A percentile compares a stretch with the other conserved stretches of the same genome.
Evolutionary conservation across 1,284 basidiomycete genomes (phyloP).

Genomic region (Apiotrichum siamense): DNA sequence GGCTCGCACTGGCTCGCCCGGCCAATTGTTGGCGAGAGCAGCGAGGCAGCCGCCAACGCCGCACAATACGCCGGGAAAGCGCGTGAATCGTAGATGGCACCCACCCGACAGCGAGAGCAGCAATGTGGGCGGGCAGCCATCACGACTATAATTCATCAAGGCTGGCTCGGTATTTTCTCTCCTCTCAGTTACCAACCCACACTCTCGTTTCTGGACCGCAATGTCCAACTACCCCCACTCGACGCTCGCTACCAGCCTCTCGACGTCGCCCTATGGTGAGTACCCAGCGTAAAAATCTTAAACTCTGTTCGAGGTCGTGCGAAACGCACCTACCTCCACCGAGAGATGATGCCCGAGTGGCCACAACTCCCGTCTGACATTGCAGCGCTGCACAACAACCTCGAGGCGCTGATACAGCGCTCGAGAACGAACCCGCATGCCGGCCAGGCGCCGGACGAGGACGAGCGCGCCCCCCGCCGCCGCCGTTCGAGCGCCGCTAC

Average conservation of each 20-base stretch:
- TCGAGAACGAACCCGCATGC: slow-evolving; percentile 27
- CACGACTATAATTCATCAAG: no score
- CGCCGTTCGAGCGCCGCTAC: not conserved
- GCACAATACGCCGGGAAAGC: no score
- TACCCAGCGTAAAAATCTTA: not conserved
- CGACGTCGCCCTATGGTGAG: slow-evolving; percentile 42
- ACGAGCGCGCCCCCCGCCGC: not conserved
- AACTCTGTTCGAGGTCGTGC: not conserved
- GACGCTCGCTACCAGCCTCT: slow-evolving; percentile 35
- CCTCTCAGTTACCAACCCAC: not conserved
- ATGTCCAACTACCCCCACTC: slow-evolving; percentile 46
- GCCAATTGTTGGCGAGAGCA: no score
- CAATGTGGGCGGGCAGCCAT: no score
- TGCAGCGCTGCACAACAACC: slow-evolving; percentile 41
- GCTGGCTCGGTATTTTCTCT: no score
- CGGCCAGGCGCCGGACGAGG: not conserved
- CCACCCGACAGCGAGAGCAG: no score
- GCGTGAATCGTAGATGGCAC: no score
- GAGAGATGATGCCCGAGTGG: not conserved
- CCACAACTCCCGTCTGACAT: not conserved
- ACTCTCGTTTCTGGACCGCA: not conserved
- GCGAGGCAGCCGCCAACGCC: no score
- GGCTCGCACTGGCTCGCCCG: no score
- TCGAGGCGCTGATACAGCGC: slow-evolving; percentile 42
- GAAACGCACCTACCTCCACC: not conserved